Base-by-base conservation (phyloP, 495 filamentous ascomycete genomes). In the Schizothecium vesticola region DNA sequence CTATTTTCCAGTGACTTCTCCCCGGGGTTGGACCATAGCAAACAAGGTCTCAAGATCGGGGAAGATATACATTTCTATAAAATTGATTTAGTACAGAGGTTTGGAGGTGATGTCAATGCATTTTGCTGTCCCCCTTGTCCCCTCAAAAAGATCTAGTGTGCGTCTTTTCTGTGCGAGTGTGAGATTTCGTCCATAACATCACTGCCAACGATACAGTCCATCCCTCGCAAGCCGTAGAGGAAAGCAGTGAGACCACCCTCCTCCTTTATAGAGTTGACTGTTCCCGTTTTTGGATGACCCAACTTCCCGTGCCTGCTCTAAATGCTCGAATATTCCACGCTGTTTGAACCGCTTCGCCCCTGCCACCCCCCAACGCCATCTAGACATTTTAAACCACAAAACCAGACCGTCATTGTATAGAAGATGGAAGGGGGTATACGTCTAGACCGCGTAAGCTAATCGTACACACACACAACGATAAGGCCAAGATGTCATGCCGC, bases 381-480 rank as follows among this genome's bases (percentile, higher is more conserved):
- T 65, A 51, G 43, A 43, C 33, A 43, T 16, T 43, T 5, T 2
- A 43, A 65, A 31, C 61, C 8, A 21, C 19, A 36, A 36, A 22
- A 33, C 9, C 43, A 51, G 19, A 61, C 23, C 23, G 10, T 4
- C 31, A 26, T 5, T 10, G 13, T 13, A 43, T 3, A 21, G 28
- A 31, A 56, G 11, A 57, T 31, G 23, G 29, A 55, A 43, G 51
- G 28, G 64, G 64, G 64, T 65, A 65, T 65, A 26, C 64, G 33
- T 65, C 63, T 65, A 65, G 24, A 43, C 33, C 43, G 12, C 31
- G 22, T 24, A 58, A 55, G 43, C 62, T 56, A 56, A 55, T 55
- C 43, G 3, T 64, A 64, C 62, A 64, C 31, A 26, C 31, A 26
- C 56, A 59, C 16, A 65, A 21, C 22, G 1, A 29, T 9, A 60